phyloP scores from a whole-genome alignment of 1,284 basidiomycete genomes.

The Erythrobasidium hasegawianum region DNA sequence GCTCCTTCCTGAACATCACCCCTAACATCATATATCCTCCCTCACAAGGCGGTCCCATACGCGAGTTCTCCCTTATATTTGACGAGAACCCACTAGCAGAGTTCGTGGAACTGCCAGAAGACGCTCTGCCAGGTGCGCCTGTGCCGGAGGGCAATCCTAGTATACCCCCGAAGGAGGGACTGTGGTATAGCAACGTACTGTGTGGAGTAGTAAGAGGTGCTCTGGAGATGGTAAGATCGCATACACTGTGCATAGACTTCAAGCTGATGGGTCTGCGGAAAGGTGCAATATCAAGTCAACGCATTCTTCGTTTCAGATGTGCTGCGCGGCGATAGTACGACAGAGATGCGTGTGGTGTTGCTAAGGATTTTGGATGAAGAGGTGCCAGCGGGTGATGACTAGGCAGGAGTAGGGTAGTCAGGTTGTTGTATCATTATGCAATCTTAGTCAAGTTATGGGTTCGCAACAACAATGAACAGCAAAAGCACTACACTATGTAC shows the following conservation, averaged over 20 bases:
- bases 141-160: not conserved
- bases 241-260: no score
- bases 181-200: slow-evolving; percentile 95
- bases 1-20: slow-evolving; percentile 91
- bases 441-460: no score
- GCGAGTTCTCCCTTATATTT: slow-evolving; percentile 73
- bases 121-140: slow-evolving; percentile 60
- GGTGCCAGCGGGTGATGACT: slow-evolving; percentile 51
- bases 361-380: slow-evolving; percentile 94
- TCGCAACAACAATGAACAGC: no score
- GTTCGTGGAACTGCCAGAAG: slow-evolving; percentile 93
- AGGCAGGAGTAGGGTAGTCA: not conserved
- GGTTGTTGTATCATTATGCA: no score
- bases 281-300: slow-evolving; percentile 97
- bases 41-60: slow-evolving; percentile 49
- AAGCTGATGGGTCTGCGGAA: no score
- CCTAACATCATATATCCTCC: slow-evolving; percentile 70
- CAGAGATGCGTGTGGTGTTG: slow-evolving; percentile 86
- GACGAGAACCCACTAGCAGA: slow-evolving; percentile 97
- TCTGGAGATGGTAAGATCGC: slow-evolving; percentile 78
- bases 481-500: no score
- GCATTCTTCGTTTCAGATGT: slow-evolving; percentile 84
- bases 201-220: slow-evolving; percentile 91
- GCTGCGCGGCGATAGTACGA: slow-evolving; percentile 86
- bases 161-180: slow-evolving; percentile 59